Conservation (phyloP, 164 flowering plant genomes). For the Tetracentron sinense region DNA sequence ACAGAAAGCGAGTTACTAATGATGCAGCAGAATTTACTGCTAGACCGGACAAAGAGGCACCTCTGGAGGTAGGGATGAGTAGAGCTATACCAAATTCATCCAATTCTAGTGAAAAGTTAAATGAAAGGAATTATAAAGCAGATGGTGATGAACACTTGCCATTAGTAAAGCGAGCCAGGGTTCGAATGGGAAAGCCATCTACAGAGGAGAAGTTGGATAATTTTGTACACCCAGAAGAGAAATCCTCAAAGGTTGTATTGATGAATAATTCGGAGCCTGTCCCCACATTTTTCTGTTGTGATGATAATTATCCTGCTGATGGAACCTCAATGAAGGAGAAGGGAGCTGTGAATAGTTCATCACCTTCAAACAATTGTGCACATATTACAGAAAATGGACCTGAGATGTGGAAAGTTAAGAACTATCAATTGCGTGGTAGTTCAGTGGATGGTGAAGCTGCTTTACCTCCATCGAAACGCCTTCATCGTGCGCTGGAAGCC, state of each 20-base stretch:
- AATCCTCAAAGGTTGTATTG: constrained; percentile 24
- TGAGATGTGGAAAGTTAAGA: constrained; percentile 30
- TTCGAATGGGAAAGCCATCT: constrained; percentile 67
- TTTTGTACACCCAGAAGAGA: constrained; percentile 30
- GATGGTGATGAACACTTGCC: constrained; percentile 97
- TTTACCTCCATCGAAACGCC: constrained; percentile 88
- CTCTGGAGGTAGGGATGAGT: constrained; percentile 23
- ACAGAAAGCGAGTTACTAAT: constrained; percentile 43
- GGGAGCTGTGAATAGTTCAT: constrained; percentile 21
- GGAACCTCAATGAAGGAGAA: constrained; percentile 19
- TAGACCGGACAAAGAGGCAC: constrained; percentile 29
- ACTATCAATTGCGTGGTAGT: constrained; percentile 38
- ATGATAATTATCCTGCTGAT: constrained; percentile 17
- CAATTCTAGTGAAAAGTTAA: constrained; percentile 24
- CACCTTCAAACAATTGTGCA: constrained; percentile 27
- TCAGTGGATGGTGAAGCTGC: constrained; percentile 76
- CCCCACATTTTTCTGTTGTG: constrained; percentile 18
- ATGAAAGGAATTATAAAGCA: constrained; percentile 33
- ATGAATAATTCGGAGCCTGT: constrained; percentile 14
- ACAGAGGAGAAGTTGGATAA: constrained; percentile 28
- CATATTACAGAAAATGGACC: constrained; percentile 22
- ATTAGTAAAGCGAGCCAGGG: constrained; percentile 91
- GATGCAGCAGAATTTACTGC: constrained; percentile 30
- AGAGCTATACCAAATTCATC: constrained; percentile 26
- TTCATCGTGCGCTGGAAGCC: constrained; percentile 87